Conservation (phyloP, 768 basidiomycete species). For the Trametes coccinea region DNA sequence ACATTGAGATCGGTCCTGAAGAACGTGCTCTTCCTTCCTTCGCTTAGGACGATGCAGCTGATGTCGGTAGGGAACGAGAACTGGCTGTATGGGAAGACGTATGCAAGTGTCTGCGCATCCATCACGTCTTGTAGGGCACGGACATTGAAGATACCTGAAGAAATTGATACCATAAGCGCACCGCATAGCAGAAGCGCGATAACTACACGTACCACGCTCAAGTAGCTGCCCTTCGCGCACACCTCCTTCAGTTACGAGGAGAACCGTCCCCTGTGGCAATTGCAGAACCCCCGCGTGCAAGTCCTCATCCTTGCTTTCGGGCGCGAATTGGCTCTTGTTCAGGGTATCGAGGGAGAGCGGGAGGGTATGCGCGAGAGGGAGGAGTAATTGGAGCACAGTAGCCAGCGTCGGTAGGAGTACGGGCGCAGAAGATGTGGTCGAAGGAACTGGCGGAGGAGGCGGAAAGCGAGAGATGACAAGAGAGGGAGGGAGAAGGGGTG, state of each 20-base stretch:
- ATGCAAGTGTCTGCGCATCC: slow-evolving; percentile 63
- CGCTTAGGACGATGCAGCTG: slow-evolving; percentile 59
- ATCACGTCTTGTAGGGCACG: slow-evolving; percentile 64
- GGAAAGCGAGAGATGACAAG: slow-evolving; percentile 67
- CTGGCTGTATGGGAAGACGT: slow-evolving; percentile 73
- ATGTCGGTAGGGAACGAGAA: slow-evolving; percentile 76
- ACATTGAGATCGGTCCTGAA: slow-evolving; percentile 67
- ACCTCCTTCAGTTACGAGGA: slow-evolving; percentile 66
- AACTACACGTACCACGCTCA: slow-evolving; percentile 42
- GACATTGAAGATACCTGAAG: slow-evolving; percentile 64
- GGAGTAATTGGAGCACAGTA: slow-evolving; percentile 54
- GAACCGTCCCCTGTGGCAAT: slow-evolving; percentile 58
- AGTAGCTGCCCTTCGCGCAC: slow-evolving; percentile 67
- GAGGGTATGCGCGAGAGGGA: slow-evolving; percentile 56
- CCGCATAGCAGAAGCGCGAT: background rate
- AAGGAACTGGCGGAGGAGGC: slow-evolving; percentile 34
- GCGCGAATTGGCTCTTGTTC: slow-evolving; percentile 58
- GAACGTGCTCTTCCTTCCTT: slow-evolving; percentile 70
- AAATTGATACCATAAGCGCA: background rate
- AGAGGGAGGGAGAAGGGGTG: slow-evolving; percentile 67
- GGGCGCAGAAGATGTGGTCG: slow-evolving; percentile 10
- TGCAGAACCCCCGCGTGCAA: slow-evolving; percentile 76
- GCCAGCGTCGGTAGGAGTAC: slow-evolving; percentile 46
- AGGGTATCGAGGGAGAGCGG: slow-evolving; percentile 63
- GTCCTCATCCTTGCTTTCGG: slow-evolving; percentile 70